Conservation (phyloP, 1,284 basidiomycete species). For the Pseudozyma tsukubaensis region DNA sequence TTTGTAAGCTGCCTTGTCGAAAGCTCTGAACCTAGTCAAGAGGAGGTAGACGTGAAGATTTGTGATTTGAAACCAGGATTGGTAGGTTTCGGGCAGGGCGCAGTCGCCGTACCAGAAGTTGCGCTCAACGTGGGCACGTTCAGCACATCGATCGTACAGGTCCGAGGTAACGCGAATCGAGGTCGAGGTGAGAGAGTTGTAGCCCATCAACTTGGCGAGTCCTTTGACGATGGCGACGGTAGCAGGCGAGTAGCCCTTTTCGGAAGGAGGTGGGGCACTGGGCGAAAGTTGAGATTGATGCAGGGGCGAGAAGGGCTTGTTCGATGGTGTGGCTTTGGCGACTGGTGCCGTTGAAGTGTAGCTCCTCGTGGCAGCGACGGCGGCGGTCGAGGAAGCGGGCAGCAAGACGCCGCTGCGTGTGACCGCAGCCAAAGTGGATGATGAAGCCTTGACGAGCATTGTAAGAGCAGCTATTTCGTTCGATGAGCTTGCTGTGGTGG, state of each 20-base stretch:
- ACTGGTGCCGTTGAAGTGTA: constrained; percentile 16
- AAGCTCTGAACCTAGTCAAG: constrained; percentile 84
- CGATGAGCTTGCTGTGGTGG: constrained; percentile 1
- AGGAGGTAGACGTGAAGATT: constrained; percentile 93
- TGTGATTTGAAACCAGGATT: constrained; percentile 96
- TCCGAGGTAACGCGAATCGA: constrained; percentile 73
- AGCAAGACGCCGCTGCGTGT: constrained; percentile 25
- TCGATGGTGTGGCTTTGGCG: neutral
- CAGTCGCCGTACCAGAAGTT: constrained; percentile 74
- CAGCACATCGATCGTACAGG: constrained; percentile 73
- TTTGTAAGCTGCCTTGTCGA: constrained; percentile 77
- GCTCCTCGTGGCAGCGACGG: constrained; percentile 10
- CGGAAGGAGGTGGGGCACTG: constrained; percentile 45
- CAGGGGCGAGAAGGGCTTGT: constrained; percentile 21
- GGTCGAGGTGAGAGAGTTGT: constrained; percentile 71
- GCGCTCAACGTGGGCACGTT: constrained; percentile 68
- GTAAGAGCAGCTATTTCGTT: neutral
- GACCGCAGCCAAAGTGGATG: constrained; percentile 22
- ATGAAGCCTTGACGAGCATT: constrained; percentile 32
- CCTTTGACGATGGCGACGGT: constrained; percentile 63
- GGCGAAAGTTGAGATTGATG: constrained; percentile 60
- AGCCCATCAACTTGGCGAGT: constrained; percentile 72
- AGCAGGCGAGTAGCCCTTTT: constrained; percentile 47
- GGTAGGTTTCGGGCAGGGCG: constrained; percentile 89
- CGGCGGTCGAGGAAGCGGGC: constrained; percentile 1